Evolutionary conservation across 2,329 filamentous ascomycete species (phyloP).

Genomic region (Colletotrichum eremochloae): DNA sequence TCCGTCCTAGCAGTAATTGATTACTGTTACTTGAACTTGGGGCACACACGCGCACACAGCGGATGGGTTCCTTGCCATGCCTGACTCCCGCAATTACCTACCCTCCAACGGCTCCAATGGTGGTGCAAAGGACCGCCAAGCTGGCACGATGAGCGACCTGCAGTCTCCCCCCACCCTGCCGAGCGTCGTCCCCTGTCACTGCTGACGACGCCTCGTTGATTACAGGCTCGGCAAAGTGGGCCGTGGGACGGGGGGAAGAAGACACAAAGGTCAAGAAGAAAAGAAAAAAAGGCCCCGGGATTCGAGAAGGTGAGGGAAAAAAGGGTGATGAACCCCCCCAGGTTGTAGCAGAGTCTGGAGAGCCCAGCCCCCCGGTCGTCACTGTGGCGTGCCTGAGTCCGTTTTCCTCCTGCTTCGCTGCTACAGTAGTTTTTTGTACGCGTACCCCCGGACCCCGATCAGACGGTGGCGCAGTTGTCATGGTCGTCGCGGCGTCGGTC

Average conservation of each 20-base stretch:
- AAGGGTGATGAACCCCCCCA: too few species aligned
- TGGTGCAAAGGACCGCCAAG: slow-evolving; percentile 35
- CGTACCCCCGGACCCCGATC: neutral
- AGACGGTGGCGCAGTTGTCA: neutral
- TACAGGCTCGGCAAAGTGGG: slow-evolving; percentile 41
- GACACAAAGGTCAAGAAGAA: neutral
- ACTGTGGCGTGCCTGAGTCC: too few species aligned
- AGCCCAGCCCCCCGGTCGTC: too few species aligned
- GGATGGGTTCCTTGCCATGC: neutral
- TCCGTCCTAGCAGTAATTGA: neutral
- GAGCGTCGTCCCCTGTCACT: slow-evolving; percentile 29
- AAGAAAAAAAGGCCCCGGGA: slow-evolving; percentile 10
- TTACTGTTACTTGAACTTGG: too few species aligned
- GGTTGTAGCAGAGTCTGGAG: neutral
- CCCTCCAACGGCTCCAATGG: neutral
- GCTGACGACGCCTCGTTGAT: slow-evolving; percentile 42
- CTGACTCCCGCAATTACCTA: neutral
- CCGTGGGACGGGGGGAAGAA: slow-evolving; percentile 12
- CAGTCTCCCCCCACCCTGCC: slow-evolving; percentile 26
- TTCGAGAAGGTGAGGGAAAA: slow-evolving; percentile 30
- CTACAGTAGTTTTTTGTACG: too few species aligned
- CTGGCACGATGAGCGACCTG: slow-evolving; percentile 33
- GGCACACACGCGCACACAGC: neutral
- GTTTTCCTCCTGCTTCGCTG: too few species aligned
- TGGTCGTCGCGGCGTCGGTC: slow-evolving; percentile 10